Evolutionary conservation across 192 early-diverging fungal species (phyloP).

Genomic region (Kickxella alabastrina): DNA sequence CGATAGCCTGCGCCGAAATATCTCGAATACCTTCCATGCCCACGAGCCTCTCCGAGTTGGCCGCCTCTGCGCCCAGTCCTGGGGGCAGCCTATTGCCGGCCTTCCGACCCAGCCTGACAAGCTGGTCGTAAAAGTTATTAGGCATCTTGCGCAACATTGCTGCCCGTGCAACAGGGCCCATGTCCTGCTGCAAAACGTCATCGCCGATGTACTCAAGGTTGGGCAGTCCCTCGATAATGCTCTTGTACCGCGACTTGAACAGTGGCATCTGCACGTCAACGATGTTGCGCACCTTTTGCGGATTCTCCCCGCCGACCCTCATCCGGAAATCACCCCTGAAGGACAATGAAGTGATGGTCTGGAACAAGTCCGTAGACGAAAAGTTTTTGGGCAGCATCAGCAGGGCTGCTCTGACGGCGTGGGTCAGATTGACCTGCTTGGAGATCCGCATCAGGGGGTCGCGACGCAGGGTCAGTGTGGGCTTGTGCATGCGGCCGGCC

Average conservation of each 20-base stretch:
- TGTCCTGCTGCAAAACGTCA: conserved; percentile 58
- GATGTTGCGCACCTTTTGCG: conserved; percentile 93
- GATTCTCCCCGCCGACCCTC: conserved; percentile 90
- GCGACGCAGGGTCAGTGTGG: conserved; percentile 51
- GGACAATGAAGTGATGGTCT: conserved; percentile 78
- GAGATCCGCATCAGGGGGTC: conserved; percentile 49
- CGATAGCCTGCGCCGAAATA: conserved; percentile 51
- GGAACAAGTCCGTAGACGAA: conserved; percentile 75
- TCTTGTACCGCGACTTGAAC: conserved; percentile 48
- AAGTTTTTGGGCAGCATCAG: conserved; percentile 81
- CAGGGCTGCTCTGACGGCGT: conserved; percentile 78
- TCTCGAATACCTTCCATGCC: conserved; percentile 29
- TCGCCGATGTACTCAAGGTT: conserved; percentile 45
- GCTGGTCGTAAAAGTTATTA: conserved; percentile 63
- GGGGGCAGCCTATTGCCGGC: conserved; percentile 29
- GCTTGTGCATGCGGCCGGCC: conserved; percentile 97
- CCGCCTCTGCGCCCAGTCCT: conserved; percentile 18
- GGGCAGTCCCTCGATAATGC: conserved; percentile 47
- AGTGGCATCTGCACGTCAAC: conserved; percentile 65
- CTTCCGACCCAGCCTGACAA: conserved; percentile 47
- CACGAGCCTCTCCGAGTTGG: conserved; percentile 33
- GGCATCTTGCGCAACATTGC: conserved; percentile 78
- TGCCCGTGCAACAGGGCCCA: conserved; percentile 58
- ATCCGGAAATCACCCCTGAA: conserved; percentile 93
- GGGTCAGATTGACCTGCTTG: conserved; percentile 79